Evolutionary conservation across 371 early-diverging fungal species (phyloP).

Genomic region (Choanephora cucurbitarum): DNA sequence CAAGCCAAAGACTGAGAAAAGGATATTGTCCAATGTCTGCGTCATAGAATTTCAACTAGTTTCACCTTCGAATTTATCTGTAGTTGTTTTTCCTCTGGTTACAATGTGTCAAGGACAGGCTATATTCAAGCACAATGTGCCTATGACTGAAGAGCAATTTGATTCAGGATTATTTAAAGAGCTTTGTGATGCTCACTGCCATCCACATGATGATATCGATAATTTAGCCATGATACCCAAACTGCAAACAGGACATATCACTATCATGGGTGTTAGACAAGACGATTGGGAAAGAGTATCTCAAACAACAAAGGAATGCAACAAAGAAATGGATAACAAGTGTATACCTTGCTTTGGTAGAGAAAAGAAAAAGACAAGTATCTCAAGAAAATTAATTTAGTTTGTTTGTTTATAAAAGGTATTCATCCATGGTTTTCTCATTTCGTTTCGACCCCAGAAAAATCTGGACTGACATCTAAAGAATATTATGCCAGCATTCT

Average conservation of each 20-base stretch:
- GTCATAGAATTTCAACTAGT: too few species aligned
- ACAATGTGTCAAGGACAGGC: conserved; percentile 6
- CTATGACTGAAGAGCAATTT: conserved; percentile 19
- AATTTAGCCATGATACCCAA: conserved; percentile 27
- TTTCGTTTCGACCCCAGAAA: conserved; percentile 23
- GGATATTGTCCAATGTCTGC: too few species aligned
- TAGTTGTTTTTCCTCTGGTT: too few species aligned
- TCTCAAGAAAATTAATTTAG: background rate
- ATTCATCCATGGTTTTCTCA: conserved; percentile 53
- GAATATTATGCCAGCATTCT: conserved; percentile 34
- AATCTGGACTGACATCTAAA: conserved; percentile 5
- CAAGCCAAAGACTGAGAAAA: too few species aligned
- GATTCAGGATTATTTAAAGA: conserved; percentile 17
- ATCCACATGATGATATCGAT: conserved; percentile 47
- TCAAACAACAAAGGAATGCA: conserved; percentile 25
- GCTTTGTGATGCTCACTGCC: conserved; percentile 52
- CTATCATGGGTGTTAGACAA: conserved; percentile 50
- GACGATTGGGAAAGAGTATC: conserved; percentile 51
- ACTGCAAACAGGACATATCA: conserved; percentile 45
- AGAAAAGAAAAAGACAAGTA: background rate
- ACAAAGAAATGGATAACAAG: conserved; percentile 9
- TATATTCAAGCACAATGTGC: conserved; percentile 16
- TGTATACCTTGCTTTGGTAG: conserved; percentile 50
- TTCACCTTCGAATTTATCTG: too few species aligned
- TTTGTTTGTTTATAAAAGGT: conserved; percentile 13